A percentile compares a stretch with the other conserved stretches of the same genome.
Evolutionary conservation across 2,329 filamentous ascomycete genomes (phyloP).

Genomic region (Pseudogymnoascus sp.): DNA sequence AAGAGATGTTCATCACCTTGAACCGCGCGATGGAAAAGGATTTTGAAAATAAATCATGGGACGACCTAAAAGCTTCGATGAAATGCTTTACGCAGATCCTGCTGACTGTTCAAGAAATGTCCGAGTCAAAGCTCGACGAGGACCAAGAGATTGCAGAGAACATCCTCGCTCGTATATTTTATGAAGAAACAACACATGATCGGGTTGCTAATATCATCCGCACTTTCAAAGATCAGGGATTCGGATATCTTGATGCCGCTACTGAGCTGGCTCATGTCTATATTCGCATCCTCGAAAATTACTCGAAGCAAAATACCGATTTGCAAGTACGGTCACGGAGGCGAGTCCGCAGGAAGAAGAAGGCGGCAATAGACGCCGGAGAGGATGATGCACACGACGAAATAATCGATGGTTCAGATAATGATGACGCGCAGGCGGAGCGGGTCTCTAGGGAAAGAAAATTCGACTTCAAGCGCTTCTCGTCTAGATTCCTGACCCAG

Average conservation of each 20-base stretch:
- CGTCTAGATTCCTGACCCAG: slow-evolving; percentile 72
- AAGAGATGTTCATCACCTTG: slow-evolving; percentile 87
- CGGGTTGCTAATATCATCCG: slow-evolving; percentile 70
- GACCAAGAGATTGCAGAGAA: slow-evolving; percentile 98
- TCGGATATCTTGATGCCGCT: slow-evolving; percentile 84
- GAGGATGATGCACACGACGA: slow-evolving; percentile 38
- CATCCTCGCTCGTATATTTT: slow-evolving; percentile 93
- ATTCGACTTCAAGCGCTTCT: slow-evolving; percentile 85
- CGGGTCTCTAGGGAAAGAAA: slow-evolving; percentile 71
- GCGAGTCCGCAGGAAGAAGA: slow-evolving; percentile 64
- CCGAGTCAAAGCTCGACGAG: slow-evolving; percentile 73
- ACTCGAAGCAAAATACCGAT: slow-evolving; percentile 90
- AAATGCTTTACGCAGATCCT: slow-evolving; percentile 92
- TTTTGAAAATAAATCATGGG: slow-evolving; percentile 78
- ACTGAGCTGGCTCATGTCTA: slow-evolving; percentile 91
- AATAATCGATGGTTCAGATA: slow-evolving; percentile 58
- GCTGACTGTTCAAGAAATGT: slow-evolving; percentile 88
- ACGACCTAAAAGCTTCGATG: slow-evolving; percentile 78
- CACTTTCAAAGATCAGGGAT: slow-evolving; percentile 88
- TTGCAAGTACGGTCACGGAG: slow-evolving; percentile 83
- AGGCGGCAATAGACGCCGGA: slow-evolving; percentile 42
- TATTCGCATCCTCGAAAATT: slow-evolving; percentile 80
- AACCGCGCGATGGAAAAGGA: slow-evolving; percentile 74
- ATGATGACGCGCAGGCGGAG: slow-evolving; percentile 65
- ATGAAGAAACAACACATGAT: slow-evolving; percentile 92